Conservation (phyloP, 116 monocot genomes). For the Cymodocea nodosa region DNA sequence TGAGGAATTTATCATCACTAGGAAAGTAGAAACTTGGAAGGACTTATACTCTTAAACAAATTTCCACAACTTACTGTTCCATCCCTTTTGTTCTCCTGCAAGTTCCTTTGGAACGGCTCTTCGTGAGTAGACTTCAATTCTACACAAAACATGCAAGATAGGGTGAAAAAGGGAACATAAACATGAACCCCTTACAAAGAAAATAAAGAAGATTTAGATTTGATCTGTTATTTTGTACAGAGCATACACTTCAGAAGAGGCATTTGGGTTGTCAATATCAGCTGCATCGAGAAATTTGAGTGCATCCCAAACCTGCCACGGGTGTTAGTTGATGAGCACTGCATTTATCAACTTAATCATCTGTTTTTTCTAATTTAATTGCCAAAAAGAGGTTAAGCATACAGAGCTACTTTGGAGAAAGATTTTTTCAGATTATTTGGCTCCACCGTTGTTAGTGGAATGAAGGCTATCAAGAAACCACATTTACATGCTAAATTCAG, state of each 20-base stretch:
- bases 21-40: background rate
- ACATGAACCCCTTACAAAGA: background rate
- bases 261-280: background rate
- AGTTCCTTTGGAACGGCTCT: conserved; percentile 49
- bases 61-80: conserved; percentile 57
- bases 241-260: conserved; percentile 55
- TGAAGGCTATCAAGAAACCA: background rate
- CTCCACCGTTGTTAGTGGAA: no score
- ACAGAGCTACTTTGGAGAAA: no score
- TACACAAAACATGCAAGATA: conserved; percentile 10
- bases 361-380: no score
- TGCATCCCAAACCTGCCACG: conserved; percentile 56
- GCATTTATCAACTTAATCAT: no score
- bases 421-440: no score
- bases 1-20: background rate
- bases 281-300: no score
- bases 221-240: no score
- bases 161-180: background rate
- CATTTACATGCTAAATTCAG: background rate
- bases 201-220: background rate
- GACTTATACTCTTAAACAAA: background rate
- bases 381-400: no score
- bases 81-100: conserved; percentile 70
- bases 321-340: background rate
- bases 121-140: conserved; percentile 68